Base-by-base conservation (phyloP, 371 early-diverging fungal genomes). In the Lichtheimia ramosa region DNA sequence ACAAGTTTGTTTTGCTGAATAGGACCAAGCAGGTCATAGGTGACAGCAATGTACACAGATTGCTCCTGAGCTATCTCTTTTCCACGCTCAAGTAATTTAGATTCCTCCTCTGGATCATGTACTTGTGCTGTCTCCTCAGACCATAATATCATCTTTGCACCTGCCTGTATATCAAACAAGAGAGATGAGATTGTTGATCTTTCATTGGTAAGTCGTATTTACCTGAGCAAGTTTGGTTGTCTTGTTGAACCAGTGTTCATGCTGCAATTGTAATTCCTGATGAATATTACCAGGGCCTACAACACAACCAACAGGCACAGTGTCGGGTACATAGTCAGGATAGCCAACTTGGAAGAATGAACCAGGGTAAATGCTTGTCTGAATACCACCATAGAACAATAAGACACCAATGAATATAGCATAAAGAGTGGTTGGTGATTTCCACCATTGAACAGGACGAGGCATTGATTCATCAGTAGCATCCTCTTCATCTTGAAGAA, bases 81-180 rank as follows among this genome's bases (percentile, higher is more conserved):
- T 14, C 74, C 75, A 3, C 52, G 57, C 5, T 56, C 27, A 28
- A 73, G 56, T 24, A 83, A 68, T 5, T n/a, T 43, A 1, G 59
- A 28, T 54, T 73, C 62, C 20, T 66, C 69, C 10, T 64, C 57
- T 4, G 21, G 7, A 50, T 67, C 56, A 7, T 68, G 48, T 3
- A 69, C 67, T 0, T 28, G 14, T 12, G 66, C 60, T 1, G 73
- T 62, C 10, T 69, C 59, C 49, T 83, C 83, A 27, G 78, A 77
- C 83, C 83, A 83, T 13, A 77, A 46, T 8, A 83, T 61, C 28
- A 83, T 59, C 55, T 79, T 70, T 0, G 81, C 74, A 15, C 83
- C 83, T 51, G 67, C 43, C 56, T 55, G 43, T 55, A 27, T 43
- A n/a, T n/a, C n/a, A n/a, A n/a, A n/a, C 25, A 25, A 25, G 5